These are phyloP conservation scores for Alectoria sarmentosa DNA, from an alignment of 495 filamentous ascomycete species.

Conservation along the genomic window DNA sequence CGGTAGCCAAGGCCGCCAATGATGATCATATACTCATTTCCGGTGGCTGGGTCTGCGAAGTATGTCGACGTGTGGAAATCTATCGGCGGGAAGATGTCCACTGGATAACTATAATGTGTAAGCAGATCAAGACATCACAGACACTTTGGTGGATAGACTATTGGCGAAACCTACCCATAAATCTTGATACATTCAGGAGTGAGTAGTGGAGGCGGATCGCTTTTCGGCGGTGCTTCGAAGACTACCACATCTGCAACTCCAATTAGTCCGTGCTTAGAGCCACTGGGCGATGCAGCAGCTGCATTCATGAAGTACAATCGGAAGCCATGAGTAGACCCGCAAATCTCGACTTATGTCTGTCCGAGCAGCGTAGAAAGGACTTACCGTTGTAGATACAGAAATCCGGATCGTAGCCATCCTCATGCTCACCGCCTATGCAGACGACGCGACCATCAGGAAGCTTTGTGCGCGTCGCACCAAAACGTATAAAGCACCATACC, in stretches of 20 bases:
- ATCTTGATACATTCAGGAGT: background rate
- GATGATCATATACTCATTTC: background rate
- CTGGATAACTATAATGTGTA: background rate
- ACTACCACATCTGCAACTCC: background rate
- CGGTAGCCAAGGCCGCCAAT: background rate
- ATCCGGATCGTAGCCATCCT: constrained; percentile 1
- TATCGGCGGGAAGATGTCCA: background rate
- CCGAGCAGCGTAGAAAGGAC: background rate
- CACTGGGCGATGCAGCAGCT: too few relatives aligned
- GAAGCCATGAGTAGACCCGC: too few relatives aligned
- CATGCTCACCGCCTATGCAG: constrained; percentile 1
- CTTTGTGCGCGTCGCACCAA: background rate
- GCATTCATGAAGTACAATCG: background rate
- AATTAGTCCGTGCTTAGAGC: background rate
- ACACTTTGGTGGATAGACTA: background rate
- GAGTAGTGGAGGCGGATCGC: background rate
- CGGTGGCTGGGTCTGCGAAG: background rate
- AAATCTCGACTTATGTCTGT: too few relatives aligned
- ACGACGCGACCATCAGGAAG: background rate
- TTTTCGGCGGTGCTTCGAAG: background rate
- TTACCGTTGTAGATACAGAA: background rate
- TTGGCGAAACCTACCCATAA: background rate
- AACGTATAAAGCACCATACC: background rate
- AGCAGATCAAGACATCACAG: background rate
- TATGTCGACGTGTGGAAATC: constrained; percentile 1